Base-by-base conservation (phyloP, 106 monocot genomes). In the Iris macrosiphon region DNA sequence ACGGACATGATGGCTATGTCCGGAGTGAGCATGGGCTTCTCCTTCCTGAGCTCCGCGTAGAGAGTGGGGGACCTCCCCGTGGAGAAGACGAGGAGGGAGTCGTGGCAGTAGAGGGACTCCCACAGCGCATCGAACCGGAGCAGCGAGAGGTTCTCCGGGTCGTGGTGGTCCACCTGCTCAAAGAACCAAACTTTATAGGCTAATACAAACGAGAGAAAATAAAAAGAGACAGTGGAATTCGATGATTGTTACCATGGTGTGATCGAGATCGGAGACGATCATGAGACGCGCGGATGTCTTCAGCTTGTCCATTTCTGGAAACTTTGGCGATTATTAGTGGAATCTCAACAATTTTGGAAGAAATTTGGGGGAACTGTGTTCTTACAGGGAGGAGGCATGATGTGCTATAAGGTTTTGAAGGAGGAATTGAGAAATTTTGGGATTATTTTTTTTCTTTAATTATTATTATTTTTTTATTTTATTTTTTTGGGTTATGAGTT, bases 201-300 rank as follows among this genome's bases (percentile, higher is more conserved):
- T n/a, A n/a, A n/a, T n/a, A n/a, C n/a, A n/a, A n/a, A n/a, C n/a
- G n/a, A n/a, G n/a, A n/a, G n/a, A n/a, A n/a, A n/a, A n/a, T n/a
- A n/a, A n/a, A n/a, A n/a, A n/a, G n/a, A n/a, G n/a, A n/a, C n/a
- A n/a, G n/a, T n/a, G n/a, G n/a, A n/a, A n/a, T n/a, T n/a, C n/a
- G n/a, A n/a, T n/a, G n/a, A n/a, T n/a, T n/a, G n/a, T n/a, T n/a
- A 91, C 91, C 91, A 91, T 91, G 4, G 91, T 91, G 45, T 91
- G 91, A 40, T 91, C 91, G 31, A 91, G 91, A 70, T 91, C 91
- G 1, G 91, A 85, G 24, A 91, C 85, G 31, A 91, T 69, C 81
- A 91, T 91, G 45, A 91, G 85, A 32, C 91, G 81, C 0, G 91
- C 70, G 29, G 91, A 40, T 17, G 58, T 78, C 23, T 40, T 32